Percentiles rank a stretch among this genome's conserved stretches.
These are phyloP conservation scores for Scheffersomyces lignicola DNA, from an alignment of 1,139 yeast species.

Conservation along the genomic window DNA sequence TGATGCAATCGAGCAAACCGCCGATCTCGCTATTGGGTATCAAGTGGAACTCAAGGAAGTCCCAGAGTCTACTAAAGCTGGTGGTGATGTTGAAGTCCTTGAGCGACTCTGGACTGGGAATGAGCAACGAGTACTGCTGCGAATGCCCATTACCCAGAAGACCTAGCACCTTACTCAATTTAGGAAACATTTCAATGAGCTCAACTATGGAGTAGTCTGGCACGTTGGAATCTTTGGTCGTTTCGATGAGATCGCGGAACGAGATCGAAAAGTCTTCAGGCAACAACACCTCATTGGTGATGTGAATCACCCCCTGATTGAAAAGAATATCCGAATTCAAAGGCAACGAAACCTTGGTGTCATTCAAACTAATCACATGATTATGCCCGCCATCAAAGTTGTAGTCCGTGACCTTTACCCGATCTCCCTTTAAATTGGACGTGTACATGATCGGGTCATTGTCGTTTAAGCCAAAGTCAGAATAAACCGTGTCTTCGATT, in stretches of 20 bases:
- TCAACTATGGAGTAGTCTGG: constrained; percentile 43
- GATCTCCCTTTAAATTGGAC: constrained; percentile 33
- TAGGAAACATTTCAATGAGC: constrained; percentile 43
- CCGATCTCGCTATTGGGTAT: constrained; percentile 54
- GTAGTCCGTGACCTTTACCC: constrained; percentile 20
- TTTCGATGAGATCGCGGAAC: constrained; percentile 53
- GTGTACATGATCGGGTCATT: constrained; percentile 1
- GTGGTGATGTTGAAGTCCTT: constrained; percentile 51
- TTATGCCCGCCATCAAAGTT: constrained; percentile 25
- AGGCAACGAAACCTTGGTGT: constrained; percentile 29
- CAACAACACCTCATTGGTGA: constrained; percentile 54
- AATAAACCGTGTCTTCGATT: constrained; percentile 64
- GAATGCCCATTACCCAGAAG: constrained; percentile 17
- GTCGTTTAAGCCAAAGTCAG: constrained; percentile 47
- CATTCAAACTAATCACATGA: constrained; percentile 28
- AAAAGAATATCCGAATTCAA: constrained; percentile 70
- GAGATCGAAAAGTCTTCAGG: constrained; percentile 60
- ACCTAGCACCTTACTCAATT: constrained; percentile 20
- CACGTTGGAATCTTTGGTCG: constrained; percentile 46
- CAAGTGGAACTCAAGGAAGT: constrained; percentile 67
- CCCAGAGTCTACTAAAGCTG: constrained; percentile 43
- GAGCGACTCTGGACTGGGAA: constrained; percentile 68
- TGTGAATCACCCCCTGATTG: constrained; percentile 84
- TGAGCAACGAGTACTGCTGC: constrained; percentile 64
- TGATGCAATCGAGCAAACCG: constrained; percentile 32